Evolutionary conservation across 148 eudicot species (phyloP), one percentile per base, ranked within the genome.

Genomic region (Salicornia ramosissima): DNA sequence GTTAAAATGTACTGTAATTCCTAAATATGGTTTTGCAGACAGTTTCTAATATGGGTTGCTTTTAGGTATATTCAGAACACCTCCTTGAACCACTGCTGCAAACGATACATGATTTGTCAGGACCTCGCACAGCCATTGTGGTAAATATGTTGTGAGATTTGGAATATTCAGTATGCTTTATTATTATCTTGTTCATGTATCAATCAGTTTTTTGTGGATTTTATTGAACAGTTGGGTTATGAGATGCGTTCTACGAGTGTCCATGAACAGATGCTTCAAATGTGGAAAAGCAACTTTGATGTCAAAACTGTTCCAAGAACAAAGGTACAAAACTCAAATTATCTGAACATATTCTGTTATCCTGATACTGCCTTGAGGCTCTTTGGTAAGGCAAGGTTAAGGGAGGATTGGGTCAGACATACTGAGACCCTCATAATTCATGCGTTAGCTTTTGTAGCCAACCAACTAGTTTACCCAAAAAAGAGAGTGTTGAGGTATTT

Each of bases 231-330:
- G 97, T 70, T 92, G 78, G 97, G 97, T 28, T 86, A 92, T 58
- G 97, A 92, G 78, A 83, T 92, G 70, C 96, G 97, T 71, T 92
- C 97, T 26, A 92, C 96, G 71, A 86, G 83, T 75, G 96, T 92
- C 70, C 97, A 92, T 67, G 97, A 90, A 64, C 81, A 82, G 81
- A 92, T 92, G 97, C 89, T 92, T 74, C 74, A 81, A 40, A 54
- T 87, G 85, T 90, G 96, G 97, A 92, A 88, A 71, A 80, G 75
- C 75, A 68, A 86, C 75, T 92, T 90, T 25, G 90, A 86, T 31
- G 85, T 92, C 61, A 92, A 90, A 85, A 81, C 72, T 66, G 82
- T 92, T 70, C 91, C 96, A 31, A 90, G 77, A 80, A 58, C 91
- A 65, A 92, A 88, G 97, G 97, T 92, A 79, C 25, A 39, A 26